Evolutionary conservation across 805 yeast species (phyloP).

Genomic region (Ogataea pilisensis): DNA sequence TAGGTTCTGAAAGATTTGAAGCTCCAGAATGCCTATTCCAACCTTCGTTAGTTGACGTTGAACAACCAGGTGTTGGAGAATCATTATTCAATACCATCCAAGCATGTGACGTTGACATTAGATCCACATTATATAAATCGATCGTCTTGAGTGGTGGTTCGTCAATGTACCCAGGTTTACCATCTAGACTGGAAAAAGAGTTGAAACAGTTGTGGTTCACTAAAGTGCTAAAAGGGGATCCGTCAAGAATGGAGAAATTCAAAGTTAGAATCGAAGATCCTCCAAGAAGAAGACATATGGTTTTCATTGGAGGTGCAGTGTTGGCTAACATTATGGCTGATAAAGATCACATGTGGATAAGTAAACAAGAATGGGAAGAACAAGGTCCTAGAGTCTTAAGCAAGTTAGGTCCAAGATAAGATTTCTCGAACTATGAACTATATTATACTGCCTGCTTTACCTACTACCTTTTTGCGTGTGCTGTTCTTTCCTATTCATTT

Average conservation of each 20-base stretch:
- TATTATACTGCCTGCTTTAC: too few relatives aligned
- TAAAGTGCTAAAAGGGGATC: conserved; percentile 80
- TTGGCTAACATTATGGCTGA: conserved; percentile 97
- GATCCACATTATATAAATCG: conserved; percentile 84
- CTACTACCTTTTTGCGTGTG: too few relatives aligned
- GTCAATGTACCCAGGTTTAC: conserved; percentile 97
- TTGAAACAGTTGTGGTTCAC: conserved; percentile 95
- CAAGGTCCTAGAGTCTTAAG: conserved; percentile 81
- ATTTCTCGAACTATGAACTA: too few relatives aligned
- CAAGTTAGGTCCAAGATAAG: conserved; percentile 90
- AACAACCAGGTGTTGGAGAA: conserved; percentile 97
- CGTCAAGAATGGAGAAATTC: conserved; percentile 81
- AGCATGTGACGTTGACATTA: conserved; percentile 89
- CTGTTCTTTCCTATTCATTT: neutral
- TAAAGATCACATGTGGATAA: conserved; percentile 97
- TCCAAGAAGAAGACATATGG: conserved; percentile 98
- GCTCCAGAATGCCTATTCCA: conserved; percentile 98
- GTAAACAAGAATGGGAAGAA: conserved; percentile 97
- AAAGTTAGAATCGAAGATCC: conserved; percentile 98
- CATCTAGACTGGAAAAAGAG: conserved; percentile 92
- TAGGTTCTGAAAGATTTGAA: conserved; percentile 93
- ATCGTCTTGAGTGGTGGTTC: conserved; percentile 97
- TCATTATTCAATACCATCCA: conserved; percentile 87
- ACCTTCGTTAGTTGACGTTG: conserved; percentile 91
- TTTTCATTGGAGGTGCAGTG: conserved; percentile 97